Evolutionary conservation across 202 grass and related monocot species (phyloP), one percentile per base, ranked within the genome.

Genomic region (Cymbopogon flexuosus): DNA sequence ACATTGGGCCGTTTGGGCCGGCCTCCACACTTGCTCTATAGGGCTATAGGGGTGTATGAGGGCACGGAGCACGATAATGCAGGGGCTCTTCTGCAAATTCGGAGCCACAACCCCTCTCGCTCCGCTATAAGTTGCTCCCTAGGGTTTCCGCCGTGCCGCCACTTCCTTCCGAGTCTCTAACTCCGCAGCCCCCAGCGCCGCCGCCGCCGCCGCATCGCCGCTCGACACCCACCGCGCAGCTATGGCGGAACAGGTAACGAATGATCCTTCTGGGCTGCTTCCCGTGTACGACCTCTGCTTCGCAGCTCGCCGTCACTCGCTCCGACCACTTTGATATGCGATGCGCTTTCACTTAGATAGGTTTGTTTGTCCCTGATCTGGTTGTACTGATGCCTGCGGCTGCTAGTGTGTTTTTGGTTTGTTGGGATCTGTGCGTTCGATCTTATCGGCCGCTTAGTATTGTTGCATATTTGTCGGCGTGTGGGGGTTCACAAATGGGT

Each of bases 231-330:
- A 43, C 62, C 14, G 24, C 75, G 54, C 52, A 85, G 67, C 81
- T 77, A 97, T 97, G 93, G 93, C 89, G 79, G 91, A 97, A 73
- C 93, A 97, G 91, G 93, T 93, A 85, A 33, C 4, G 19, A 6
- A 33, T 6, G 19, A 6, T 46, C 59, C 8, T 34, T 67, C 34
- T 0, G 0, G 18, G 58, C 29, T 31, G 15, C 14, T 51, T 16
- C n/a, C 10, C 35, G 18, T 86, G 31, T 24, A 57, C n/a, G 52
- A 3, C 21, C 13, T 75, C 10, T 33, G 2, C 57, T 68, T 40
- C 27, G 30, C 24, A 43, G 6, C 12, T 42, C 57, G 66, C 30
- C 12, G 29, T 72, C 22, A 1, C 51, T 31, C 18, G 52, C 73
- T 62, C 4, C 5, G 33, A 5, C 13, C 62, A 0, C 12, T 72